Evolutionary conservation across 345 rosid genomes (phyloP), one percentile per base, ranked within the genome.

Genomic region (Pelargonium nanum): DNA sequence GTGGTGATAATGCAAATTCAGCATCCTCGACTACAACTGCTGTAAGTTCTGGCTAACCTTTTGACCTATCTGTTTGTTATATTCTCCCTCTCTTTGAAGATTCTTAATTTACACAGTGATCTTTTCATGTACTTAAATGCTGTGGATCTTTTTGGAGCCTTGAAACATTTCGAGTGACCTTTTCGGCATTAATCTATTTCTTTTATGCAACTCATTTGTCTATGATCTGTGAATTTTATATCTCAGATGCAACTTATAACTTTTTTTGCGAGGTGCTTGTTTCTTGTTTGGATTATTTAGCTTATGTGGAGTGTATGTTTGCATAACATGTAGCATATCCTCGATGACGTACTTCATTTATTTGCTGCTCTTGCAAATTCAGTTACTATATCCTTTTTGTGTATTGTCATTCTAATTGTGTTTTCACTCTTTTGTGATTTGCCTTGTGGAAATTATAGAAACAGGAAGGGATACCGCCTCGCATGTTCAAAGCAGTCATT

Each of bases 401-500:
- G 21, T 32, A 6, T 57, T 16, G 57, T 19, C 55, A 30, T 22
- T 56, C 10, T 20, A 23, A 3, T 57, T 58, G 1, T 45, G 24
- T 63, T 59, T 40, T 59, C 13, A 17, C 20, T 48, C 50, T 6
- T 26, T 26, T 24, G 9, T 26, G 26, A 23, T 28, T 45, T 56
- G 61, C 54, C 19, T 16, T 55, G 26, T 26, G 50, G 58, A 69
- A 71, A 70, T 66, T 60, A 62, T 63, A 86, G 97, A 83, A 80
- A 75, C 99, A 90, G 70, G 91, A 87, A 78, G 99, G 99, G 50
- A 79, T 90, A 73, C 89, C 86, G 22, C 99, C 97, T 71, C 97
- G 87, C 12, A 94, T 88, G 99, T 90, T 94, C 81, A 90, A 94
- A 74, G 70, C 91, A 17, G 86, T 94, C 53, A 83, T 94, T 78